Base-by-base conservation (phyloP, 2,329 filamentous ascomycete genomes). In the Leptographium wingfieldii region DNA sequence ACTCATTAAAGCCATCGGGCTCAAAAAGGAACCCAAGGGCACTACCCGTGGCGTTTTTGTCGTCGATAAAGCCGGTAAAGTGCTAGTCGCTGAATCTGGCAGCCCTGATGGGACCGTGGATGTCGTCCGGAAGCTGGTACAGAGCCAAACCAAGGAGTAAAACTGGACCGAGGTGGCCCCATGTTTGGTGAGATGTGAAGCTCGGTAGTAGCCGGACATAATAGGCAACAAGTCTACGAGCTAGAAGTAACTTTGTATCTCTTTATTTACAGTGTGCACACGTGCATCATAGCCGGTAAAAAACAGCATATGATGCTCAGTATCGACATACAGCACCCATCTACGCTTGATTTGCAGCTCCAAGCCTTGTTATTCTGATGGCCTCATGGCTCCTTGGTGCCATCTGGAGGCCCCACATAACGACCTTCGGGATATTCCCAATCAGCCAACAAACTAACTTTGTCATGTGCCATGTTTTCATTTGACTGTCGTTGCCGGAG, bases 31-130 rank as follows among this genome's bases (percentile, higher is more conserved):
- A 9, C 58, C 65, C 40, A 88, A 84, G 73, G 87, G 90, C 62
- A 95, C 90, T 19, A 83, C 81, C 56, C 85, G 94, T 64, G 94
- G 92, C 65, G 90, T 97, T 48, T 95, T 96, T 67, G 88, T 90
- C 57, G 79, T 97, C 59, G 81, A 88, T 72, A 95, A 94, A 77
- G 71, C 79, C 29, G 92, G 91, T 61, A 91, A 92, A 72, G 71
- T 73, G 54, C 78, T 95, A 46, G 81, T 88, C 25, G 80, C 84
- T 43, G 81, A 92, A 74, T 73, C 85, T 1, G 92, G 91, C 62
- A 83, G 87, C 40, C 92, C 92, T 10, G 84, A 83, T 62, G 85
- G 80, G 11, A 96, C 92, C 5, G 80, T 92, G 33, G 83, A 88
- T 19, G 84, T 84, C 29, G 90, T 94, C 27, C 84, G 85, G 76